Evolutionary conservation across 768 basidiomycete species (phyloP).

Genomic region (Tricholoma matsutake): DNA sequence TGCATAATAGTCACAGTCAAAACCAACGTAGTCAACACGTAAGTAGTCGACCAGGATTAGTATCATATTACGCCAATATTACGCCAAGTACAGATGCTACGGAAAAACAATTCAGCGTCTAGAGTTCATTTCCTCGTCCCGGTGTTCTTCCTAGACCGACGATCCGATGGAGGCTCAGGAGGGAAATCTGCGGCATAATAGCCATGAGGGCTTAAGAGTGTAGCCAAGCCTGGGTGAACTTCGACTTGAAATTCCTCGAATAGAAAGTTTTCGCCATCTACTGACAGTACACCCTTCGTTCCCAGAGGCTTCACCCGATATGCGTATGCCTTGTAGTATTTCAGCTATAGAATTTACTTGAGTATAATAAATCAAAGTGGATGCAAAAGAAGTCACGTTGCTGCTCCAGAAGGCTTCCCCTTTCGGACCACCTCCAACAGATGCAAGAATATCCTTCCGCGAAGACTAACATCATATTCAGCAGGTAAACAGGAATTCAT

Average conservation of each 20-base stretch:
- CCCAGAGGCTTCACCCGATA: constrained; percentile 67
- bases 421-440: constrained; percentile 57
- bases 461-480: constrained; percentile 33
- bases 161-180: constrained; percentile 1
- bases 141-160: neutral
- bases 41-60: too few relatives aligned
- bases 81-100: too few relatives aligned
- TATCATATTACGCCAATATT: too few relatives aligned
- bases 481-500: neutral
- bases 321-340: constrained; percentile 70
- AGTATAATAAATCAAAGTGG: constrained; percentile 7
- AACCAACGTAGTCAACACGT: too few relatives aligned
- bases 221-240: constrained; percentile 64
- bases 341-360: constrained; percentile 39
- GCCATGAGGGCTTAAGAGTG: constrained; percentile 61
- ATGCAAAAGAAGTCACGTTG: constrained; percentile 38
- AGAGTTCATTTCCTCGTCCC: neutral
- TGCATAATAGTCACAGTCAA: neutral
- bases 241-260: constrained; percentile 78
- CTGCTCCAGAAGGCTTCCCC: constrained; percentile 64
- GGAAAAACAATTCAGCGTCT: too few relatives aligned
- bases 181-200: constrained; percentile 56
- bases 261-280: constrained; percentile 79
- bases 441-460: constrained; percentile 47
- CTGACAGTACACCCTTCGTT: constrained; percentile 51